phyloP scores from a whole-genome alignment of 2,329 filamentous ascomycete genomes.

The Xylaria digitata region DNA sequence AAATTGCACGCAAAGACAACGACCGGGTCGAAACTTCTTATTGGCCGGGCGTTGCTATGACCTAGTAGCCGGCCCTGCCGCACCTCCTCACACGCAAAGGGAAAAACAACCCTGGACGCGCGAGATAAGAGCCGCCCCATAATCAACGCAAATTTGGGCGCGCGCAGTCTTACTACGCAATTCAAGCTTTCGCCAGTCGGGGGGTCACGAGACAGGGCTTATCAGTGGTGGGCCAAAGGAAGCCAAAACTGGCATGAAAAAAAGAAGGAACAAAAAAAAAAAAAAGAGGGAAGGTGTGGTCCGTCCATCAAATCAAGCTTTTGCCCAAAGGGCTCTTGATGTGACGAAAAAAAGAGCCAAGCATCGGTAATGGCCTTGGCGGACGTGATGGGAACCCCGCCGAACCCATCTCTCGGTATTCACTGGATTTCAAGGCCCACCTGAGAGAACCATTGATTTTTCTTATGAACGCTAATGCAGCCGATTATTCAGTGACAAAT shows the following conservation, averaged over 20 bases:
- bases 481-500: no score
- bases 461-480: no score
- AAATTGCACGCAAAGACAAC: background rate
- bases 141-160: background rate
- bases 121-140: background rate
- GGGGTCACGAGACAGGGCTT: background rate
- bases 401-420: slow-evolving; percentile 5
- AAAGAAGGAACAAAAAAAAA: background rate
- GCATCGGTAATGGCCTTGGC: background rate
- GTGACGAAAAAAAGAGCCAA: background rate
- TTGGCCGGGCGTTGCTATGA: background rate
- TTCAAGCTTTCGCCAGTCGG: background rate
- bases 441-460: background rate
- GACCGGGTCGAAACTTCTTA: background rate
- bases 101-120: slow-evolving; percentile 2
- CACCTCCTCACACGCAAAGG: background rate
- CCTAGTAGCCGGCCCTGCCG: background rate
- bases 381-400: background rate
- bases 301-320: slow-evolving; percentile 1
- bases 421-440: background rate
- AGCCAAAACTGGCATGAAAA: background rate
- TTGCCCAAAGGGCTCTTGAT: slow-evolving; percentile 1
- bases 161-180: slow-evolving; percentile 4
- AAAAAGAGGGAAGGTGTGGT: background rate
- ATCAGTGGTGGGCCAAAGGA: background rate